Base-by-base conservation (phyloP, 805 yeast genomes). In the Monosporozyma siamensis region DNA sequence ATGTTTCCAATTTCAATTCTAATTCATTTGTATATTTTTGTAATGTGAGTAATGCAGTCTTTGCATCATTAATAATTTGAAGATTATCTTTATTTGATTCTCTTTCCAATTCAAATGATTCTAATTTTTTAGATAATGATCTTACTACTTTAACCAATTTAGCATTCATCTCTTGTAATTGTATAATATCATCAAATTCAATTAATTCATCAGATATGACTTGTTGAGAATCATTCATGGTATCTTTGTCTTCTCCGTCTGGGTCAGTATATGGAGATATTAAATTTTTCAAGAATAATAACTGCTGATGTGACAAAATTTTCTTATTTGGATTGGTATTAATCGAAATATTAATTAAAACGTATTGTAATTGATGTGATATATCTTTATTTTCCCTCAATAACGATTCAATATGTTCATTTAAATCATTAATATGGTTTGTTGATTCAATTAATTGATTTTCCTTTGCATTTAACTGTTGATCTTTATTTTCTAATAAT, bases 121-220 rank as follows among this genome's bases (percentile, higher is more conserved):
- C 96, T 41, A 88, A 65, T 52, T 77, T 75, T 30, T 71, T 68
- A 7, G 22, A 87, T 64, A 45, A 75, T 74, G 48, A 35, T 53
- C 44, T 54, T 1, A 83, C 75, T 3, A 82, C 74, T 24, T 69
- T 66, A 27, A 88, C 64, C 24, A 90, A 68, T 38, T 85, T 82
- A 49, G 78, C 76, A 55, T 90, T 90, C 61, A 79, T 82, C 39
- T 71, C 64, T 53, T 85, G 84, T 40, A 90, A 65, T 41, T 84
- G 92, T 7, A 73, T 67, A 9, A 84, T 70, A 53, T 72, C 73
- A 36, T 71, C 74, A 63, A 89, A 90, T 6, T 75, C 71, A 0
- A 84, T 78, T 31, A 90, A 65, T 46, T 95, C 71, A 41, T 82
- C 81, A 8, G 86, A 69, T 17, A 89, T 84, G 30, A 87, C 56